These are phyloP conservation scores for Ophiobolus disseminans DNA, from an alignment of 2,329 filamentous ascomycete species.

Conservation along the genomic window DNA sequence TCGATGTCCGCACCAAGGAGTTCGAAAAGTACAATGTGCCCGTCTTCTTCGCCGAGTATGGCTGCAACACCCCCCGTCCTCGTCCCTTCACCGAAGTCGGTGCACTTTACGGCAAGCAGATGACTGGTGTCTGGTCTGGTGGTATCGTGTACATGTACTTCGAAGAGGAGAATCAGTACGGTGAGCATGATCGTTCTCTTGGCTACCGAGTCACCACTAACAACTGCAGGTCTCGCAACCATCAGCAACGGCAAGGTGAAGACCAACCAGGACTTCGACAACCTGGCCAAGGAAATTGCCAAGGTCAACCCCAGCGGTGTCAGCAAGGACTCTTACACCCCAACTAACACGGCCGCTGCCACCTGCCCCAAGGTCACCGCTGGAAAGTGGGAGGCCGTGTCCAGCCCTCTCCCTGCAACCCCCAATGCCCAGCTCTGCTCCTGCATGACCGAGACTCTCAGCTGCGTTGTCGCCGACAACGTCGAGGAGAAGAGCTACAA, in stretches of 20 bases:
- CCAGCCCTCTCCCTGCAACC: conserved; percentile 75
- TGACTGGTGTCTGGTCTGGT: conserved; percentile 89
- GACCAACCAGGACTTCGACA: conserved; percentile 66
- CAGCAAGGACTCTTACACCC: conserved; percentile 71
- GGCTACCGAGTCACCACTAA: conserved; percentile 3
- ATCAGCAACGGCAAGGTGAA: conserved; percentile 64
- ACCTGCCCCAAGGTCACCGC: conserved; percentile 72
- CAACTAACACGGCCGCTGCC: conserved; percentile 72
- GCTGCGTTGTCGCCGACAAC: conserved; percentile 68
- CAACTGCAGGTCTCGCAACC: conserved; percentile 67
- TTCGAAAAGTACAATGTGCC: conserved; percentile 90
- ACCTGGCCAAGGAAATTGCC: conserved; percentile 71
- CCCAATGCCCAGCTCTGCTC: conserved; percentile 80
- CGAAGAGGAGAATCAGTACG: conserved; percentile 89
- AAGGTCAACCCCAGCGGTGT: conserved; percentile 71
- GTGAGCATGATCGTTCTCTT: conserved; percentile 53
- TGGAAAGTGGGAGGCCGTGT: conserved; percentile 71
- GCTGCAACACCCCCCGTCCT: conserved; percentile 78
- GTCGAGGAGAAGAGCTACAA: conserved; percentile 67
- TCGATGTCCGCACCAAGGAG: conserved; percentile 81
- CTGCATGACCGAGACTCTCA: conserved; percentile 81
- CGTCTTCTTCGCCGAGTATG: conserved; percentile 98
- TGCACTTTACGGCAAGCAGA: conserved; percentile 78
- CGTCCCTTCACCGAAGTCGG: conserved; percentile 86
- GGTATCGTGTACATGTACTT: conserved; percentile 99